A percentile compares a stretch with the other conserved stretches of the same genome.
Evolutionary conservation across 225 moss, liverwort and hornwort genomes (phyloP).

Genomic region (Antitrichia curtipendula): DNA sequence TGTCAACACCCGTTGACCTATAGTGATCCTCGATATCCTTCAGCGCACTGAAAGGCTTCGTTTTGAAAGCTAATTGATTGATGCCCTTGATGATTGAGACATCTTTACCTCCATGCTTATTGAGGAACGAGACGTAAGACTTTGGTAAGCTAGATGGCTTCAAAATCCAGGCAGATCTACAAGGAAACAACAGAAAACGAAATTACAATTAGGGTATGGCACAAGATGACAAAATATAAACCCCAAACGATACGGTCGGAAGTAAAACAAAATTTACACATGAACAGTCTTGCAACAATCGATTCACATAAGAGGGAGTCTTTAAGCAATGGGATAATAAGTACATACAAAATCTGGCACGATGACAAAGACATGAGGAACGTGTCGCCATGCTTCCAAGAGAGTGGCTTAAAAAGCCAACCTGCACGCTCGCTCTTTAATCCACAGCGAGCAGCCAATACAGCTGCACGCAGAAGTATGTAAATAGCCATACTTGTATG

Average conservation of each 20-base stretch:
- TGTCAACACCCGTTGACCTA: constrained; percentile 33
- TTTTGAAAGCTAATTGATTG: constrained; percentile 43
- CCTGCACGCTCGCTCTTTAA: constrained; percentile 63
- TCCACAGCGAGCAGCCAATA: constrained; percentile 89
- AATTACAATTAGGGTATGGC: not conserved
- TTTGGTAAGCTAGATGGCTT: constrained; percentile 81
- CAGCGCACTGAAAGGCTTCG: constrained; percentile 28
- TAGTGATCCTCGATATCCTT: constrained; percentile 61
- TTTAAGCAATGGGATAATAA: not conserved
- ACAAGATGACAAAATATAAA: not conserved
- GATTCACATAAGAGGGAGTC: not conserved
- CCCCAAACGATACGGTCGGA: not conserved
- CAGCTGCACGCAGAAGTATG: constrained; percentile 76
- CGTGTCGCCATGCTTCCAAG: constrained; percentile 95
- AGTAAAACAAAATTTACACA: not conserved
- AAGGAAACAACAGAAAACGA: constrained; percentile 2
- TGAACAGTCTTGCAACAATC: not conserved
- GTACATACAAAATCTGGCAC: constrained; percentile 87
- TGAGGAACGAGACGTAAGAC: constrained; percentile 76
- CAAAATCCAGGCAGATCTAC: constrained; percentile 85
- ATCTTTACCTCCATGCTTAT: constrained; percentile 86
- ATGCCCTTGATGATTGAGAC: constrained; percentile 56
- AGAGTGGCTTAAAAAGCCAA: constrained; percentile 72
- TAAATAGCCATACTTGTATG: constrained; percentile 98
- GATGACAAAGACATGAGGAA: constrained; percentile 94